These are phyloP conservation scores for Apiotrichum akiyoshidainum DNA, from an alignment of 1,284 basidiomycete genomes.

Conservation along the genomic window DNA sequence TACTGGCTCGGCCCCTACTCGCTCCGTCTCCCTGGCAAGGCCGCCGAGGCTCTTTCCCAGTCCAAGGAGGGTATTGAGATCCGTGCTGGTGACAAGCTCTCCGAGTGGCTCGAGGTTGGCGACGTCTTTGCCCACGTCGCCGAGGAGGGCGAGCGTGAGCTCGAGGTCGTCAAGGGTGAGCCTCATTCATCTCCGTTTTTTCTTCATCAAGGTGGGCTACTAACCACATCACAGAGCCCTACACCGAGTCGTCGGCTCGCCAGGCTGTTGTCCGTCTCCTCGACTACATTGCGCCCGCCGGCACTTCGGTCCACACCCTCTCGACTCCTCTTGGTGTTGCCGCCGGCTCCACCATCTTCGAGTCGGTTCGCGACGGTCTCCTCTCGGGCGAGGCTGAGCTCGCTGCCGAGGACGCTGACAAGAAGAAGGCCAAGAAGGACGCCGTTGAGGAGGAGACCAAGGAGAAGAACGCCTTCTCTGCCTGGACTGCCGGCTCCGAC, in stretches of 20 bases:
- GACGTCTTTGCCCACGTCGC: slow-evolving; percentile 48
- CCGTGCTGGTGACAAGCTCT: slow-evolving; percentile 46
- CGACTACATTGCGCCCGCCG: slow-evolving; percentile 53
- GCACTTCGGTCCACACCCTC: slow-evolving; percentile 47
- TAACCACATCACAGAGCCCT: slow-evolving; percentile 46
- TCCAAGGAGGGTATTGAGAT: slow-evolving; percentile 46
- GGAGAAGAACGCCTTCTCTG: slow-evolving; percentile 49
- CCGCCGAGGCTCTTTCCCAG: slow-evolving; percentile 26
- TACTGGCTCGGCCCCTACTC: slow-evolving; percentile 53
- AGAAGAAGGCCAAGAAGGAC: slow-evolving; percentile 36
- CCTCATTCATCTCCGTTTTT: not conserved
- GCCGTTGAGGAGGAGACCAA: slow-evolving; percentile 33
- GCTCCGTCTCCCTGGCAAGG: slow-evolving; percentile 37
- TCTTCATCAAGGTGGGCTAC: not conserved
- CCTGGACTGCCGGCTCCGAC: slow-evolving; percentile 41
- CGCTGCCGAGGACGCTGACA: slow-evolving; percentile 39
- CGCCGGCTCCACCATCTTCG: slow-evolving; percentile 54
- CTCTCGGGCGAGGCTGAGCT: slow-evolving; percentile 27
- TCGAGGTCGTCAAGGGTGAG: slow-evolving; percentile 49
- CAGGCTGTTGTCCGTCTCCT: slow-evolving; percentile 54
- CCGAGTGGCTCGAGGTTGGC: slow-evolving; percentile 50
- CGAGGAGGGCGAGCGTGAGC: slow-evolving; percentile 36
- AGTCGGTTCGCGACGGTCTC: slow-evolving; percentile 52
- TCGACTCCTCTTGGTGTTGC: slow-evolving; percentile 51
- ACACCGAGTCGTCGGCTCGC: slow-evolving; percentile 55